Evolutionary conservation across 352 stramenopile species (phyloP).

Genomic region (Pythium apleroticum): DNA sequence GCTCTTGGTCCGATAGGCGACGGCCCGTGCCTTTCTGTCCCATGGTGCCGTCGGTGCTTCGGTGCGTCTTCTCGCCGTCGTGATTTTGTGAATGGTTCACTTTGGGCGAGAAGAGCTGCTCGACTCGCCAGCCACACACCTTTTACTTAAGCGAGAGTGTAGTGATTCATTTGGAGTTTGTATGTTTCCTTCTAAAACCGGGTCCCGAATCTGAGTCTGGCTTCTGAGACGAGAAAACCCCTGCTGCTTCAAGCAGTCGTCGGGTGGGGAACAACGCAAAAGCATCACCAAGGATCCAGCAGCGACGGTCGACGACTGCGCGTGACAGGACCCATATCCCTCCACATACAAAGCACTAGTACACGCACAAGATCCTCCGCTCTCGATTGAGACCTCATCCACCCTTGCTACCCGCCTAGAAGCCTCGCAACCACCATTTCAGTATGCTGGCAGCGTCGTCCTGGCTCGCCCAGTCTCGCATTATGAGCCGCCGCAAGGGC

Average conservation of each 20-base stretch:
- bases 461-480: slow-evolving; percentile 29
- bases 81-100: slow-evolving; percentile 24
- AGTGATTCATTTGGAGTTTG: neutral
- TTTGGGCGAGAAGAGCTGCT: slow-evolving; percentile 10
- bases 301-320: neutral
- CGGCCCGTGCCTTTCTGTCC: slow-evolving; percentile 47
- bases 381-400: slow-evolving; percentile 8
- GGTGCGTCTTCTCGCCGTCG: neutral
- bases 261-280: neutral
- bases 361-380: neutral
- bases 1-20: slow-evolving; percentile 70
- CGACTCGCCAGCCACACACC: slow-evolving; percentile 3
- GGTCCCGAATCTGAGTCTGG: slow-evolving; percentile 13
- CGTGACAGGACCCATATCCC: neutral
- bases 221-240: slow-evolving; percentile 10
- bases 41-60: slow-evolving; percentile 11
- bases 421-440: neutral
- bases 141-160: slow-evolving; percentile 16
- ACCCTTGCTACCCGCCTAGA: neutral
- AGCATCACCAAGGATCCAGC: neutral
- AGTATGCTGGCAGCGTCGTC: slow-evolving; percentile 16
- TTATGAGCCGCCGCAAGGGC: slow-evolving; percentile 68
- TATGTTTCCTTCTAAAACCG: slow-evolving; percentile 10
- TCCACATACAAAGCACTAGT: neutral
- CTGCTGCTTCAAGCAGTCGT: slow-evolving; percentile 14